Conservation (phyloP, 176 grass and related monocot genomes). For the Oryza meyeriana region DNA sequence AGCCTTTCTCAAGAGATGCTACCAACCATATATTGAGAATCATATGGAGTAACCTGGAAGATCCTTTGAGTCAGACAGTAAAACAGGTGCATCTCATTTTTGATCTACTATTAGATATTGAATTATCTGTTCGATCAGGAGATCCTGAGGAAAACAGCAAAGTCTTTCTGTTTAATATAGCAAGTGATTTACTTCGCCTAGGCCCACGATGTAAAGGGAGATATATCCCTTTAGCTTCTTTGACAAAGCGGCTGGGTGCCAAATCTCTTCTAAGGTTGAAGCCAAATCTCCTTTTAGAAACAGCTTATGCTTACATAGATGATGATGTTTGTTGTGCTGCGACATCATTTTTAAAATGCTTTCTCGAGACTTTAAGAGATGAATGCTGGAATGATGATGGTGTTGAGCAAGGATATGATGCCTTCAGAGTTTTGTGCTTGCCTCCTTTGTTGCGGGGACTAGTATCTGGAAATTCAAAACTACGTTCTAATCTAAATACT, state of each 20-base stretch:
- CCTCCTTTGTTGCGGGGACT: slow-evolving; percentile 76
- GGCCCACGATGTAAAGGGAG: slow-evolving; percentile 84
- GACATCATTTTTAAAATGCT: slow-evolving; percentile 88
- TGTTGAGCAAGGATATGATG: slow-evolving; percentile 76
- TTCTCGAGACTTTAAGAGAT: slow-evolving; percentile 78
- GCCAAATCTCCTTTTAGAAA: slow-evolving; percentile 73
- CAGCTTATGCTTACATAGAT: slow-evolving; percentile 76
- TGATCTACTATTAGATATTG: slow-evolving; percentile 96
- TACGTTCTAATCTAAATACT: slow-evolving; percentile 91
- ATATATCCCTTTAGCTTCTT: slow-evolving; percentile 90
- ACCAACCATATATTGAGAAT: slow-evolving; percentile 66
- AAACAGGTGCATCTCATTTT: slow-evolving; percentile 96
- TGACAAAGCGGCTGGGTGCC: slow-evolving; percentile 81
- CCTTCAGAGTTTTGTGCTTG: slow-evolving; percentile 71
- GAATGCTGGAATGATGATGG: slow-evolving; percentile 88
- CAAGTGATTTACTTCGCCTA: slow-evolving; percentile 67
- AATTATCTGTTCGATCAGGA: slow-evolving; percentile 55
- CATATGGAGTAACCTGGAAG: slow-evolving; percentile 96
- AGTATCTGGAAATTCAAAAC: slow-evolving; percentile 80
- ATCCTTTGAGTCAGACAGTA: slow-evolving; percentile 95
- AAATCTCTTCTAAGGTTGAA: slow-evolving; percentile 83
- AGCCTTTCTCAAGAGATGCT: slow-evolving; percentile 54
- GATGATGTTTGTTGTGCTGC: slow-evolving; percentile 93
- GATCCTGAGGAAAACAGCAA: slow-evolving; percentile 38
- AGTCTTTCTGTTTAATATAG: slow-evolving; percentile 60